These are phyloP conservation scores for Setomelanomma holmii DNA, from an alignment of 2,329 filamentous ascomycete species.

Conservation along the genomic window DNA sequence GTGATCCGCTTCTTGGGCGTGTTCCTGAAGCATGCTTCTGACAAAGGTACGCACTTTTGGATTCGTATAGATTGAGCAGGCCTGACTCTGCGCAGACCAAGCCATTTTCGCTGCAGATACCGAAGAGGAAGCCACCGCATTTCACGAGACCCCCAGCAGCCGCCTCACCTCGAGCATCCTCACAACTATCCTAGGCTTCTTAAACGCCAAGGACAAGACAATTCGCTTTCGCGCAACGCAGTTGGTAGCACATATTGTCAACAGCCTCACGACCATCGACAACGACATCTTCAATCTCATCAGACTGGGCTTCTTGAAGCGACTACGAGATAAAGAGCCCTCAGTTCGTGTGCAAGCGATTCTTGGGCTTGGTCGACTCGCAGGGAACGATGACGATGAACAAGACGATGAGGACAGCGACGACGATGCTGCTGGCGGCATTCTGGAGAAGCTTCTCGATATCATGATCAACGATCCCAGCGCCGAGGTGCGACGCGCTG, in stretches of 20 bases:
- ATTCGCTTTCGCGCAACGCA: slow-evolving; percentile 91
- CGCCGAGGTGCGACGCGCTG: slow-evolving; percentile 86
- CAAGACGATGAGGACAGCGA: slow-evolving; percentile 73
- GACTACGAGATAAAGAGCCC: slow-evolving; percentile 92
- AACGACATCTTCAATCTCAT: slow-evolving; percentile 88
- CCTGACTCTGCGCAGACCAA: slow-evolving; percentile 34
- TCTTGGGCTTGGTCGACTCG: slow-evolving; percentile 83
- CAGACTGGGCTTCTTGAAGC: slow-evolving; percentile 78
- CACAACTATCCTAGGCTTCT: slow-evolving; percentile 74
- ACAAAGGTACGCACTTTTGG: slow-evolving; percentile 58
- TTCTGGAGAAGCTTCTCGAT: slow-evolving; percentile 84
- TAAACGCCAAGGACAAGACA: slow-evolving; percentile 88
- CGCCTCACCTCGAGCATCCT: slow-evolving; percentile 79
- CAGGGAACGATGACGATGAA: slow-evolving; percentile 67
- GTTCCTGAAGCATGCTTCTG: slow-evolving; percentile 75
- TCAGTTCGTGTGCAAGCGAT: slow-evolving; percentile 93
- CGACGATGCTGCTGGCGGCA: slow-evolving; percentile 69
- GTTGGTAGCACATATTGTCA: slow-evolving; percentile 88
- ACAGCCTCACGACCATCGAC: slow-evolving; percentile 89
- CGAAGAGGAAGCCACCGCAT: slow-evolving; percentile 71
- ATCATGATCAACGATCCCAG: slow-evolving; percentile 93
- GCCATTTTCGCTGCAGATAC: slow-evolving; percentile 50
- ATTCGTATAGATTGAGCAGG: not conserved
- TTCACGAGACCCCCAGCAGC: slow-evolving; percentile 83
- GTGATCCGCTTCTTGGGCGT: slow-evolving; percentile 85